A percentile compares a stretch with the other conserved stretches of the same genome.
These are phyloP conservation scores for Ehretia macrophylla DNA, from an alignment of 257 asterid genomes.

Conservation along the genomic window DNA sequence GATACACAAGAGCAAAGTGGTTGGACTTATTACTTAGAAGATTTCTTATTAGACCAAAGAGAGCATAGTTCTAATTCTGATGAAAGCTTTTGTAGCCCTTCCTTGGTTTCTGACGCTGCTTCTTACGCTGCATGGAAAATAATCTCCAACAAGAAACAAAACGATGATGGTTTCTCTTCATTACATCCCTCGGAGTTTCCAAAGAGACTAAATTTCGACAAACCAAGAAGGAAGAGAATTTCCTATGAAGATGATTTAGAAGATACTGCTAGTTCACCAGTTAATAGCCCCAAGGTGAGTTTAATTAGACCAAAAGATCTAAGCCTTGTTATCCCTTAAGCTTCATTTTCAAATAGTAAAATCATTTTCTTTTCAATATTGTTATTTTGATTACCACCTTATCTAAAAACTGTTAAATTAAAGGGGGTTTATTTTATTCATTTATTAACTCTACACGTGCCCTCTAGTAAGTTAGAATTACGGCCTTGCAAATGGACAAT, in stretches of 20 bases:
- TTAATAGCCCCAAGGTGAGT: slow-evolving; percentile 68
- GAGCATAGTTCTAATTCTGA: slow-evolving; percentile 4
- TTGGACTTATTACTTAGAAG: slow-evolving; percentile 37
- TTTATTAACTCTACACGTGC: too few relatives aligned
- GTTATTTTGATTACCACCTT: too few relatives aligned
- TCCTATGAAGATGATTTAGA: slow-evolving; percentile 49
- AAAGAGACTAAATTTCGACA: slow-evolving; percentile 38
- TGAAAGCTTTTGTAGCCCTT: slow-evolving; percentile 22
- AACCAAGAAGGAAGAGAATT: slow-evolving; percentile 23
- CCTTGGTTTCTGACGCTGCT: slow-evolving; percentile 43
- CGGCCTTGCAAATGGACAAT: too few relatives aligned
- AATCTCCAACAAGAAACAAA: slow-evolving; percentile 2
- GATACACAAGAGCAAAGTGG: slow-evolving; percentile 36
- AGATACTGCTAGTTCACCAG: slow-evolving; percentile 83
- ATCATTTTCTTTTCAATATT: too few relatives aligned
- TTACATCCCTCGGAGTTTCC: slow-evolving; percentile 19
- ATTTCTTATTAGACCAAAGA: slow-evolving; percentile 22
- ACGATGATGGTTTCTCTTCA: slow-evolving; percentile 2
- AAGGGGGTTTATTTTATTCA: too few relatives aligned
- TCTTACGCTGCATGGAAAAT: slow-evolving; percentile 54
- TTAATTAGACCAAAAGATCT: too few relatives aligned
- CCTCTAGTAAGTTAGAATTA: too few relatives aligned
- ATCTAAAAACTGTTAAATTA: too few relatives aligned
- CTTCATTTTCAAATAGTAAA: too few relatives aligned
- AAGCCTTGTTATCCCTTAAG: too few relatives aligned